Evolutionary conservation across 2,329 filamentous ascomycete genomes (phyloP).

Genomic region (Penicillium sp.): DNA sequence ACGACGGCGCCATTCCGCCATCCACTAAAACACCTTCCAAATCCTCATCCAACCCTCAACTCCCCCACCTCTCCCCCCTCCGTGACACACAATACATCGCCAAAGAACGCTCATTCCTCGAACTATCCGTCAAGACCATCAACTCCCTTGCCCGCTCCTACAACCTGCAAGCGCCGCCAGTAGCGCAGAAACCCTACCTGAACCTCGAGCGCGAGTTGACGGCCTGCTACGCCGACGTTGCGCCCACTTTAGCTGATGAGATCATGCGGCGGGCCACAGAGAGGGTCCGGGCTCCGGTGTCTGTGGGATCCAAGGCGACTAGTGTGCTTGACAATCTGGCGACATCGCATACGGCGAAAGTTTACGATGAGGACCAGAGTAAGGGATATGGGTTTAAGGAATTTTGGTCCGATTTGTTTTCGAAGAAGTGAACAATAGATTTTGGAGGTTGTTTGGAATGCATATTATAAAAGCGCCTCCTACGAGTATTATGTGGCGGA

Average conservation of each 20-base stretch:
- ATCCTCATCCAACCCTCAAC: conserved; percentile 23
- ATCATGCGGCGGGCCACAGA: conserved; percentile 71
- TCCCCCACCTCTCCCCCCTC: conserved; percentile 65
- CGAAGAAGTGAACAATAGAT: conserved; percentile 25
- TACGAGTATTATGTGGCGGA: neutral
- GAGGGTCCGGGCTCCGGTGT: conserved; percentile 46
- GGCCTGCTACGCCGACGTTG: conserved; percentile 83
- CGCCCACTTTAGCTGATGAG: conserved; percentile 72
- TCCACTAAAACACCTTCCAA: conserved; percentile 7
- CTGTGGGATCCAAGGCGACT: conserved; percentile 37
- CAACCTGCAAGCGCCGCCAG: conserved; percentile 89
- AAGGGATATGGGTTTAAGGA: conserved; percentile 82
- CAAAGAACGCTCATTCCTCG: conserved; percentile 75
- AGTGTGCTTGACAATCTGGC: conserved; percentile 67
- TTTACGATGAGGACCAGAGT: conserved; percentile 75
- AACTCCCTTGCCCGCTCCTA: conserved; percentile 84
- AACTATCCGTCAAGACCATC: conserved; percentile 74
- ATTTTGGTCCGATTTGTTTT: conserved; percentile 84
- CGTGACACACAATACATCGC: conserved; percentile 78
- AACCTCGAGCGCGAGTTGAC: conserved; percentile 79
- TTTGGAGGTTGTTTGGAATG: conserved; percentile 9
- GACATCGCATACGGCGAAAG: conserved; percentile 54
- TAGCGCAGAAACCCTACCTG: conserved; percentile 93
- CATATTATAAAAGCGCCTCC: conserved; percentile 5
- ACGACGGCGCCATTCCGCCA: conserved; percentile 11